Conservation (phyloP, 2,329 filamentous ascomycete genomes). For the Penicillium sp. region DNA sequence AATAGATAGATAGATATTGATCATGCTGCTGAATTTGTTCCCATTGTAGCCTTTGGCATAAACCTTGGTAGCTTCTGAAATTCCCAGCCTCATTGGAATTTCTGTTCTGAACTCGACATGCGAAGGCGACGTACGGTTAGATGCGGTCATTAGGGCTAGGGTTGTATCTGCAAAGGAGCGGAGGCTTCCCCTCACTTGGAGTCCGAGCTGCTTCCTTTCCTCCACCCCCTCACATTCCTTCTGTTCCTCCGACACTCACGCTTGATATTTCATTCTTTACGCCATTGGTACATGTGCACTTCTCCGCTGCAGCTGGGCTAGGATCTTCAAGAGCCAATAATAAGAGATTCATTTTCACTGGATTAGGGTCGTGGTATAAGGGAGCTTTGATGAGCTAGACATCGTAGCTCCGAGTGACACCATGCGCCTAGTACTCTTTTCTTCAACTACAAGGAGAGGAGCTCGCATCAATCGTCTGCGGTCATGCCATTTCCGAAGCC, state of each 20-base stretch:
- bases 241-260: background rate
- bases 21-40: too few relatives aligned
- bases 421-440: background rate
- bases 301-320: too few relatives aligned
- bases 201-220: background rate
- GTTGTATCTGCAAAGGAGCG: background rate
- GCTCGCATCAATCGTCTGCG: background rate
- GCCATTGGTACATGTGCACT: background rate
- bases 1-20: too few relatives aligned
- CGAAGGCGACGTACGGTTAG: too few relatives aligned
- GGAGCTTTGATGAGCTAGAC: background rate
- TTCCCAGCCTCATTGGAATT: too few relatives aligned
- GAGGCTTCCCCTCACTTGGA: background rate
- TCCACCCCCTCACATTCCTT: background rate
- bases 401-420: background rate
- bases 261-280: background rate
- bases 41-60: too few relatives aligned
- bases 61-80: too few relatives aligned
- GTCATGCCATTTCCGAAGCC: slow-evolving; percentile 14
- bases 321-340: too few relatives aligned
- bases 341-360: too few relatives aligned
- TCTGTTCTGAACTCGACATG: too few relatives aligned
- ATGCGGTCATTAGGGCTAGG: background rate
- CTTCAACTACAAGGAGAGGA: background rate
- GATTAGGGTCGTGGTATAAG: too few relatives aligned